Conservation (phyloP, 1,284 basidiomycete species). For the Erythrobasidium hasegawianum region DNA sequence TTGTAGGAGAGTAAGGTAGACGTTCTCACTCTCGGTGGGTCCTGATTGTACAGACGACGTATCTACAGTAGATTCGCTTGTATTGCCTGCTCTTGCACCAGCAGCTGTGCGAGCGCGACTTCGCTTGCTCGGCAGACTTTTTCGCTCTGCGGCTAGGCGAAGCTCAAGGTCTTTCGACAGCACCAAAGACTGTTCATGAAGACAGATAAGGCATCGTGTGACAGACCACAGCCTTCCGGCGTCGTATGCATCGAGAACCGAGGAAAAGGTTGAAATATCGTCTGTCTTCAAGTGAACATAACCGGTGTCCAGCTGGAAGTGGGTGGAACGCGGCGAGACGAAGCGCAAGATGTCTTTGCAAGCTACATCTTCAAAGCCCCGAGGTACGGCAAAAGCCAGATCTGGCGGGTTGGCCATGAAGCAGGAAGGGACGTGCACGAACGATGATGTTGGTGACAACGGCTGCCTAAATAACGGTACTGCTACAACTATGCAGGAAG, state of each 20-base stretch:
- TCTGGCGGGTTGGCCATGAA: background rate
- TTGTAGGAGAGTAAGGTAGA: background rate
- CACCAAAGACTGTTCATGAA: background rate
- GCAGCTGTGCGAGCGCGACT: slow-evolving; percentile 11
- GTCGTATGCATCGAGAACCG: slow-evolving; percentile 4
- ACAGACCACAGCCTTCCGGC: slow-evolving; percentile 17
- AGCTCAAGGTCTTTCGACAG: background rate
- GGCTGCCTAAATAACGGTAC: no score
- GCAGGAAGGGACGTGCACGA: no score
- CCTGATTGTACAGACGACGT: slow-evolving; percentile 7
- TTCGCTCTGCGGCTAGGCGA: background rate
- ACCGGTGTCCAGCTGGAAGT: background rate
- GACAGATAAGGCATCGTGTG: background rate
- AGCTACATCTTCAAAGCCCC: slow-evolving; percentile 28
- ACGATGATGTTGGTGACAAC: no score
- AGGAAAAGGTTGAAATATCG: background rate
- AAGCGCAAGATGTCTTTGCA: slow-evolving; percentile 13
- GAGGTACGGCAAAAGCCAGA: slow-evolving; percentile 17
- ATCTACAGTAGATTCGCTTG: no score
- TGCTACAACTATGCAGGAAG: no score
- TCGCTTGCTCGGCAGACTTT: slow-evolving; percentile 23
- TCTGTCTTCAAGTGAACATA: background rate
- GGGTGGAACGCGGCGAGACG: background rate
- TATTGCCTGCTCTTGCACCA: background rate
- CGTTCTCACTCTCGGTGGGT: slow-evolving; percentile 6